Evolutionary conservation across 257 asterid species (phyloP), one percentile per base, ranked within the genome.

Genomic region (Gardenia jasminoides): DNA sequence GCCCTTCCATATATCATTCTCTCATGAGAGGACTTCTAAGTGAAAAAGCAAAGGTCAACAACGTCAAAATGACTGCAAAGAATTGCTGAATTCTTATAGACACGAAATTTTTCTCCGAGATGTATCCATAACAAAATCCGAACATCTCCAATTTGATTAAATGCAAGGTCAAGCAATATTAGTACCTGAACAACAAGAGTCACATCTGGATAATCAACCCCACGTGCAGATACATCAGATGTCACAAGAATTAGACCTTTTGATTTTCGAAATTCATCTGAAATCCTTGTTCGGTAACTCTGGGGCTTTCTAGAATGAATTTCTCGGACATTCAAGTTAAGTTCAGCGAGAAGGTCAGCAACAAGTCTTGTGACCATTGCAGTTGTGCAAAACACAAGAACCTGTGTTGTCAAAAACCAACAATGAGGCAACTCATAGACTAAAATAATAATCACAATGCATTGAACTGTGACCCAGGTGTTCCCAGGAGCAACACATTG

Each of bases 161-260:
- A 79, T 48, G 79, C 61, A 72, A 74, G 79, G 44, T 59, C 36
- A 82, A 71, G 64, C 64, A 39, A n/a, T 16, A 48, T 16, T 46
- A 72, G 69, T 86, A 92, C 98, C 97, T 96, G 99, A 67, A 96
- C 59, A 65, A 96, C 98, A 50, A 96, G 97, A 79, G 95, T 86
- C 61, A 93, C 98, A 59, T 96, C 97, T 10, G 99, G 99, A 85
- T 96, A 96, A 87, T 96, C 98, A 17, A 96, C 99, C 67, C 98
- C 98, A 67, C 99, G 98, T 17, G 99, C 99, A 86, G 99, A 93
- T 58, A 93, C 99, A 68, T 96, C 99, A 43, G 98, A 96, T 16
- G 99, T 93, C 58, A 93, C 99, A 12, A 93, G 97, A 84, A 93
- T 93, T 66, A 96, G 97, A 75, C 98, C 98, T 68, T 88, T 93